phyloP scores from a whole-genome alignment of 306 rosid species.

The Leucaena leucocephala region DNA sequence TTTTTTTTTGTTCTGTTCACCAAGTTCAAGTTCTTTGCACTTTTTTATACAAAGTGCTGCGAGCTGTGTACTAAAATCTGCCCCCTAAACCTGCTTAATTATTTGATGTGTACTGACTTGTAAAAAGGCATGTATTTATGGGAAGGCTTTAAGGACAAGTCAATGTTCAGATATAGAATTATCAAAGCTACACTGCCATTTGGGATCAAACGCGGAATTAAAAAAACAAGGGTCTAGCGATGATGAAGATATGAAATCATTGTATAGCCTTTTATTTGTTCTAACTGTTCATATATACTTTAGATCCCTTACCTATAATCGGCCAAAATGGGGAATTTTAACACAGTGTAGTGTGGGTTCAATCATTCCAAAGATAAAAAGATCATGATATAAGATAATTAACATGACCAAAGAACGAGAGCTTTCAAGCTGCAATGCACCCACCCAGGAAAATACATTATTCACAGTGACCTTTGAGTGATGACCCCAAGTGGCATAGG shows the following conservation, averaged over 20 bases:
- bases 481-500: conserved; percentile 22
- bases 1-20: not conserved
- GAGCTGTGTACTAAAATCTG: conserved; percentile 6
- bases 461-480: conserved; percentile 28
- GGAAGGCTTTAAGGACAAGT: conserved; percentile 28
- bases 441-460: conserved; percentile 19
- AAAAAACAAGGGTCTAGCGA: not conserved
- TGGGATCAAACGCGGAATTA: not conserved
- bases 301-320: conserved; percentile 27
- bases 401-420: not conserved
- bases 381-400: not conserved
- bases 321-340: conserved; percentile 8
- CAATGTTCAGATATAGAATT: not conserved
- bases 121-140: conserved; percentile 12
- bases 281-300: not conserved
- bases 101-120: conserved; percentile 5
- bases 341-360: not conserved
- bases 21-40: not conserved
- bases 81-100: not conserved
- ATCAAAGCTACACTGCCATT: not conserved
- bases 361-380: conserved; percentile 20
- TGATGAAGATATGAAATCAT: not conserved
- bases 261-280: conserved; percentile 7
- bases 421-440: conserved; percentile 38
- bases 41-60: not conserved